A percentile compares a stretch with the other conserved stretches of the same genome.
Conservation (phyloP, 257 asterid genomes). For the Jacaranda mimosifolia region DNA sequence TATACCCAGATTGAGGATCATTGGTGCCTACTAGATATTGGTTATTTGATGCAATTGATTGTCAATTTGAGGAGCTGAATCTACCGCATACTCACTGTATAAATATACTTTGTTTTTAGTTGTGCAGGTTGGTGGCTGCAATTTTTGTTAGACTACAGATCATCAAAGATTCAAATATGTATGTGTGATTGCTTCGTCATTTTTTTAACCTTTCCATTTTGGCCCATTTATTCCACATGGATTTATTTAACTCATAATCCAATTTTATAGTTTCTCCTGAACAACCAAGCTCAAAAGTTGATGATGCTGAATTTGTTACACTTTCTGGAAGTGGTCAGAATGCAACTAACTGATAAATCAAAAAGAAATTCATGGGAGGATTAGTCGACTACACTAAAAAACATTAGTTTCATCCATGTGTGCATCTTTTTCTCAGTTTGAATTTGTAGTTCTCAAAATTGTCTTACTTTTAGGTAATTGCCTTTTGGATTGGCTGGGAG, state of each 20-base stretch:
- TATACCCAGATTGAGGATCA: no score
- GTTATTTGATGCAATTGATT: no score
- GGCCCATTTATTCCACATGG: slow-evolving; percentile 19
- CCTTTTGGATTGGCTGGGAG: no score
- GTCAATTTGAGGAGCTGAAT: no score
- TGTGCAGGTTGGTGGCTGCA: no score
- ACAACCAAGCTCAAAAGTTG: slow-evolving; percentile 88
- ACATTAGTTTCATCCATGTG: background rate
- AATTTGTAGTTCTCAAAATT: no score
- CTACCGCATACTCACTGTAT: no score
- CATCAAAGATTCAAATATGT: no score
- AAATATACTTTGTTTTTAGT: no score
- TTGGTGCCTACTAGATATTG: no score
- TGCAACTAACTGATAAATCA: slow-evolving; percentile 85
- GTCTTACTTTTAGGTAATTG: no score
- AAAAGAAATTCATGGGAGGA: slow-evolving; percentile 98
- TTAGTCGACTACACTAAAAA: slow-evolving; percentile 46
- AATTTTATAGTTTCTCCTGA: slow-evolving; percentile 88
- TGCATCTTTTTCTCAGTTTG: slow-evolving; percentile 17
- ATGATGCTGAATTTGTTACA: slow-evolving; percentile 83
- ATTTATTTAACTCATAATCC: slow-evolving; percentile 29
- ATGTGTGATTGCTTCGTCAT: slow-evolving; percentile 11
- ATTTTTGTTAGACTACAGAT: no score
- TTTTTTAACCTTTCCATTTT: slow-evolving; percentile 3
- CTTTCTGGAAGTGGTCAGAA: slow-evolving; percentile 84